phyloP scores from a whole-genome alignment of 2,329 filamentous ascomycete species.

The Ophiostoma sp. region DNA sequence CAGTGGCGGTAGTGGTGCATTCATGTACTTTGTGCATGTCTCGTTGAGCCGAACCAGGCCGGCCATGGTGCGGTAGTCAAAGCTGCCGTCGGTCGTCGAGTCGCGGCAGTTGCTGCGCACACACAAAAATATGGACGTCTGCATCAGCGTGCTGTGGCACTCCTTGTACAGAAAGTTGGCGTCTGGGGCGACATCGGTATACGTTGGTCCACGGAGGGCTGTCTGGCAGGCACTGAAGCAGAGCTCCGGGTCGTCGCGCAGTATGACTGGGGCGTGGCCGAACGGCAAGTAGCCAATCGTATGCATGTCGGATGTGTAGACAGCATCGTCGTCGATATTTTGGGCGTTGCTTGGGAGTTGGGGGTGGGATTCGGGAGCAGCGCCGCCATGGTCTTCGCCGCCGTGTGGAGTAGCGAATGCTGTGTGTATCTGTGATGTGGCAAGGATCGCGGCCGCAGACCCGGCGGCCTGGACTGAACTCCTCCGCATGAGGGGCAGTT shows the following conservation, averaged over 20 bases:
- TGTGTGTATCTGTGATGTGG: background rate
- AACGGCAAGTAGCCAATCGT: background rate
- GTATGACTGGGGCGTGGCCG: background rate
- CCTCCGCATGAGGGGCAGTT: conserved; percentile 3
- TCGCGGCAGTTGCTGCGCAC: conserved; percentile 35
- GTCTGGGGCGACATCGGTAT: conserved; percentile 16
- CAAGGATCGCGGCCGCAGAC: conserved; percentile 7
- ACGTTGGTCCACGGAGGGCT: conserved; percentile 15
- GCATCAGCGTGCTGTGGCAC: conserved; percentile 21
- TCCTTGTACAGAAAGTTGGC: conserved; percentile 14
- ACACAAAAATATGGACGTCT: conserved; percentile 35
- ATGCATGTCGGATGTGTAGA: conserved; percentile 7
- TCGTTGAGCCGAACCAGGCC: conserved; percentile 33
- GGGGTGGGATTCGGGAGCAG: background rate
- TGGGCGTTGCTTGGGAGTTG: background rate
- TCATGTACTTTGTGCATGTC: conserved; percentile 32
- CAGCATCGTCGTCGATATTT: background rate
- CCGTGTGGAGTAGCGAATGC: background rate
- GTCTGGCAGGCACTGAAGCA: conserved; percentile 21
- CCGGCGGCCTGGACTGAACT: background rate
- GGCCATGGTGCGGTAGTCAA: conserved; percentile 13
- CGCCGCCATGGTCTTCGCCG: conserved; percentile 12
- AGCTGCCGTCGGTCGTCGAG: background rate
- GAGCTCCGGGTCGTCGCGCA: conserved; percentile 4
- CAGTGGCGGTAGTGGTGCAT: conserved; percentile 33